Base-by-base conservation (phyloP, 2,329 filamentous ascomycete genomes). In the Claviceps africana region DNA sequence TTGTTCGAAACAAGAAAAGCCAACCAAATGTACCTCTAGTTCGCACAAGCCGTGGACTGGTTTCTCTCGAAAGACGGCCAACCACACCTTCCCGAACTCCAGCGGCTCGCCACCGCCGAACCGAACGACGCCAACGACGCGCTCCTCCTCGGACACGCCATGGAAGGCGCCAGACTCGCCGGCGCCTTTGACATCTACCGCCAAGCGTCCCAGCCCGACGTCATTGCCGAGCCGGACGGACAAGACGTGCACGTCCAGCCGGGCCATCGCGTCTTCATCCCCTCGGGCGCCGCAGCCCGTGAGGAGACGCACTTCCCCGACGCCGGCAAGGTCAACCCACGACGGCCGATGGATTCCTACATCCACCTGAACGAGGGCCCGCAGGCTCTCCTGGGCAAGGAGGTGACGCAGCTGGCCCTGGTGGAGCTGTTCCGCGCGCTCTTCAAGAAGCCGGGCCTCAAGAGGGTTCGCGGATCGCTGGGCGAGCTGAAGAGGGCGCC, bases 11-110 rank as follows among this genome's bases (percentile, higher is more conserved):
- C 9, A 47, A 17, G 9, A 10, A 22, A 8, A 25, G 33, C 6
- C n/a, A 5, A 45, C n/a, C 19, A 37, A n/a, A 37, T 5, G 5
- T 5, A n/a, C 8, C 7, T 28, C 30, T 55, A 82, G 74, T 88
- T 89, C 62, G 79, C 83, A 1, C 83, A 86, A 68, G 74, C 84
- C 2, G 71, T 88, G 19, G 85, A 89, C 62, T 88, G 79, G 67
- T 89, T 85, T 62, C 73, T 89, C 5, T 76, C 78, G 0, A 69
- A 75, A 2, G 67, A 76, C 33, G 77, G 79, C 58, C 66, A 71
- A 51, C 58, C 69, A 13, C 72, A 88, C 59, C 65, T 85, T 0
- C 70, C 77, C 0, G 77, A 81, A 44, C 74, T 90, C 51, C 75
- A 83, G 57, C 69, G 69, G 19, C 69, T 85, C 17, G 79, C 86